These are phyloP conservation scores for Pythium vanterpoolii DNA, from an alignment of 352 stramenopile genomes.

Conservation along the genomic window DNA sequence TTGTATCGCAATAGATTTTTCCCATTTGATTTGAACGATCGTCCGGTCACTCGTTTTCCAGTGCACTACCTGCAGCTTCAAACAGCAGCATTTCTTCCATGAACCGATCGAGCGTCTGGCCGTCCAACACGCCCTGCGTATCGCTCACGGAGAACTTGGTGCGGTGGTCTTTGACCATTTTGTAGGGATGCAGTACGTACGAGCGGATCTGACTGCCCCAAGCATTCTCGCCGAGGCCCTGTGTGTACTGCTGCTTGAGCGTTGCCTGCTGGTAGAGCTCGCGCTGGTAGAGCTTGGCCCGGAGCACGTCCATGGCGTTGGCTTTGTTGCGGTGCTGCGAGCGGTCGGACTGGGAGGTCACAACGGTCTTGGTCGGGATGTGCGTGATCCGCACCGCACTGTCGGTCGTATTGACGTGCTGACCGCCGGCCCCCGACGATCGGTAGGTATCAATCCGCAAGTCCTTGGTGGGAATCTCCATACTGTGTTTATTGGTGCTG, in stretches of 20 bases:
- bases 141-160: slow-evolving; percentile 90
- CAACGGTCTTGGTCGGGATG: slow-evolving; percentile 90
- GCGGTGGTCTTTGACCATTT: slow-evolving; percentile 96
- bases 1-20: background rate
- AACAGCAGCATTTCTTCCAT: slow-evolving; percentile 74
- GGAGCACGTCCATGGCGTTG: slow-evolving; percentile 86
- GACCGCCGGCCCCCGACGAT: slow-evolving; percentile 90
- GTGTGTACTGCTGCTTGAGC: slow-evolving; percentile 48
- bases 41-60: background rate
- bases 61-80: slow-evolving; percentile 18
- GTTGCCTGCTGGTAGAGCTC: slow-evolving; percentile 51
- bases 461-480: slow-evolving; percentile 79
- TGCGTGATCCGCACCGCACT: slow-evolving; percentile 96
- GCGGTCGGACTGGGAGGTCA: slow-evolving; percentile 93
- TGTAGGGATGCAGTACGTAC: slow-evolving; percentile 98
- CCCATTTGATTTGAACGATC: background rate
- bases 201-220: slow-evolving; percentile 94
- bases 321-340: slow-evolving; percentile 94
- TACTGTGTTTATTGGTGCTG: slow-evolving; percentile 21
- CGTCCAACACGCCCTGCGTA: slow-evolving; percentile 88
- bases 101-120: slow-evolving; percentile 71
- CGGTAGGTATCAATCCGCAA: slow-evolving; percentile 94
- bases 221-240: slow-evolving; percentile 70
- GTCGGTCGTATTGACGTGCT: slow-evolving; percentile 98
- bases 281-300: slow-evolving; percentile 68